Percentiles rank a stretch among this genome's conserved stretches.
Conservation (phyloP, 129 eudicot genomes). For the Flaveria bidentis region DNA sequence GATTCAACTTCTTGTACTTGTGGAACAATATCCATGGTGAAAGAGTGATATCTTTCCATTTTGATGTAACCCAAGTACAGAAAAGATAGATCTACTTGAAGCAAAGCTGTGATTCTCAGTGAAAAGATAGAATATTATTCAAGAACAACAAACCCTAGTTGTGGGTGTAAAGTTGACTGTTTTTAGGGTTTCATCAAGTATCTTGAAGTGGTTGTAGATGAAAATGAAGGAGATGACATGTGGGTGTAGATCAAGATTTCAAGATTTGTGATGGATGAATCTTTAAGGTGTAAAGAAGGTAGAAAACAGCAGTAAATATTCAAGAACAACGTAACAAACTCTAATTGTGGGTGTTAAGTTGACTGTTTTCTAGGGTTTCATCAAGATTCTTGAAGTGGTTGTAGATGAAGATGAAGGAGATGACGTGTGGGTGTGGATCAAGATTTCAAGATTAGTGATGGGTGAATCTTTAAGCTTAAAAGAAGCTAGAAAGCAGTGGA, state of each 20-base stretch:
- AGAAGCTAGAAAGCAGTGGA: constrained; percentile 40
- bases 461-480: constrained; percentile 38
- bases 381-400: constrained; percentile 24
- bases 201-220: constrained; percentile 12
- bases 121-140: not conserved
- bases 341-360: constrained; percentile 9
- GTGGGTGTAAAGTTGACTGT: not conserved
- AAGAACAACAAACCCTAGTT: constrained; percentile 32
- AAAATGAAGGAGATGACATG: constrained; percentile 21
- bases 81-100: constrained; percentile 25
- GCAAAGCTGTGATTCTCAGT: not conserved
- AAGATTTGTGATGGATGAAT: constrained; percentile 27
- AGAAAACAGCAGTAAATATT: not conserved
- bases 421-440: constrained; percentile 17
- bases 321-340: constrained; percentile 21
- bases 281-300: not conserved
- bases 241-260: constrained; percentile 26
- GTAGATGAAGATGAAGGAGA: constrained; percentile 10
- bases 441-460: constrained; percentile 28
- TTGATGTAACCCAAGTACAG: constrained; percentile 12
- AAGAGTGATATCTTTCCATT: constrained; percentile 43
- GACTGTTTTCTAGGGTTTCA: constrained; percentile 35
- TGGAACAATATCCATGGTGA: constrained; percentile 34
- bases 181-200: constrained; percentile 37
- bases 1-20: constrained; percentile 48